Evolutionary conservation across 306 rosid genomes (phyloP).

Genomic region (Dalbergia oliveri): DNA sequence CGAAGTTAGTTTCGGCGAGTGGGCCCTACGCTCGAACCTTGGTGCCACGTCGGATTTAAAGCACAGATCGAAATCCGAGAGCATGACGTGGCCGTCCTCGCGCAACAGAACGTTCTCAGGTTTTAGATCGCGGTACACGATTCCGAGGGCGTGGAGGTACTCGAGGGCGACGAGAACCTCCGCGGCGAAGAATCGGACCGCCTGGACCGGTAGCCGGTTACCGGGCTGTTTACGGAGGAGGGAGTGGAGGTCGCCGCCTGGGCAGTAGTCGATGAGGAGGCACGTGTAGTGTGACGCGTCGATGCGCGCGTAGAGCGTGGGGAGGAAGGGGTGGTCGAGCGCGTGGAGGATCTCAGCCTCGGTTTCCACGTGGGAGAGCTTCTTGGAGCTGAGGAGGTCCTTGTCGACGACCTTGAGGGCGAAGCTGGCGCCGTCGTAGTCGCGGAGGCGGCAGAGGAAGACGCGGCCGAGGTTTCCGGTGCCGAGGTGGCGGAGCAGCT

Average conservation of each 20-base stretch:
- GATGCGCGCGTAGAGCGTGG: conserved; percentile 88
- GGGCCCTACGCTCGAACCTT: conserved; percentile 23
- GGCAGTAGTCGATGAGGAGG: conserved; percentile 89
- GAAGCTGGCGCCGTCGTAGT: conserved; percentile 60
- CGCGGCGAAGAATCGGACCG: conserved; percentile 78
- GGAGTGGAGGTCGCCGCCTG: conserved; percentile 84
- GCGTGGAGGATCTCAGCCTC: conserved; percentile 77
- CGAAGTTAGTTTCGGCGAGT: neutral
- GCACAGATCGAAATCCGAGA: conserved; percentile 89
- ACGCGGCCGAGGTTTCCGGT: conserved; percentile 91
- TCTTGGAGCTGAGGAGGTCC: conserved; percentile 65
- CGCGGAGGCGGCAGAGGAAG: conserved; percentile 80
- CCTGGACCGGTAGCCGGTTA: conserved; percentile 45
- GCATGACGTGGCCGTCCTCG: conserved; percentile 92
- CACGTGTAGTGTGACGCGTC: conserved; percentile 90
- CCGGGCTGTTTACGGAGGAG: conserved; percentile 70
- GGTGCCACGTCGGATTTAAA: conserved; percentile 78
- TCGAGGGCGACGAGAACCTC: conserved; percentile 83
- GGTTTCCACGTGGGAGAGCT: conserved; percentile 69
- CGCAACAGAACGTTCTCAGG: conserved; percentile 88
- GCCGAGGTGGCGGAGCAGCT: conserved; percentile 89
- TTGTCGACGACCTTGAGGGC: conserved; percentile 93
- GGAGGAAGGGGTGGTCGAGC: conserved; percentile 92
- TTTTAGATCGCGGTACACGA: conserved; percentile 84
- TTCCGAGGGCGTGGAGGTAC: conserved; percentile 83